Evolutionary conservation across 176 grass and related monocot genomes (phyloP).

Genomic region (Musa acuminata): DNA sequence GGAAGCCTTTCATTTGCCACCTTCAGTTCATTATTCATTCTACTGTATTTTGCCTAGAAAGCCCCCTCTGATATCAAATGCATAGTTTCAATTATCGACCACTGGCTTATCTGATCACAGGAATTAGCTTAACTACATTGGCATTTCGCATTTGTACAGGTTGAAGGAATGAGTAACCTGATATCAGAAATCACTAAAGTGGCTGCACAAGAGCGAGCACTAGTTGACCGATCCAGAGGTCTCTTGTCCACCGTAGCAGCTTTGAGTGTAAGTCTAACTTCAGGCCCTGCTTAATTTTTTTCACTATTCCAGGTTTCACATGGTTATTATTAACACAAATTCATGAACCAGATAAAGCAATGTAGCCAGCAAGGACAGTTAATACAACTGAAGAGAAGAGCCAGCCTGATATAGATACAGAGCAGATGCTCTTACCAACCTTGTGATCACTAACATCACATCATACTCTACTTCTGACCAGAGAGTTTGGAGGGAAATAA

Average conservation of each 20-base stretch:
- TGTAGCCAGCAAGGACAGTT: conserved; percentile 82
- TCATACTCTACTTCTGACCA: conserved; percentile 39
- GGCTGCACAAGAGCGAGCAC: conserved; percentile 54
- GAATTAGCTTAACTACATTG: background rate
- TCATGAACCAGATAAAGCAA: conserved; percentile 58
- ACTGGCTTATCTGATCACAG: background rate
- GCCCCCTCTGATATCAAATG: no score
- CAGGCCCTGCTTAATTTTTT: background rate
- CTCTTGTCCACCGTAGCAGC: conserved; percentile 61
- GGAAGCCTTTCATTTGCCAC: no score
- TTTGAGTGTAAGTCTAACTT: conserved; percentile 56
- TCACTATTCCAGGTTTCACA: background rate
- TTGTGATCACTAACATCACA: conserved; percentile 59
- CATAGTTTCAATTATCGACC: no score
- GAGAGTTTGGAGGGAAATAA: conserved; percentile 49
- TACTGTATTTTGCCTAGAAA: no score
- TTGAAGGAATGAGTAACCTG: conserved; percentile 44
- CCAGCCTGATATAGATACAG: conserved; percentile 30
- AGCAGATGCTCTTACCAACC: conserved; percentile 33
- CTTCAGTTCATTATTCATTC: no score
- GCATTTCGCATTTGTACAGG: conserved; percentile 26
- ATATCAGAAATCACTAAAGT: conserved; percentile 59
- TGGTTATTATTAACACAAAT: background rate
- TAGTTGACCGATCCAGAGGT: conserved; percentile 72
- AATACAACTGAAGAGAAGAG: conserved; percentile 57